These are phyloP conservation scores for Cetradonia linearis DNA, from an alignment of 495 filamentous ascomycete species.

Conservation along the genomic window DNA sequence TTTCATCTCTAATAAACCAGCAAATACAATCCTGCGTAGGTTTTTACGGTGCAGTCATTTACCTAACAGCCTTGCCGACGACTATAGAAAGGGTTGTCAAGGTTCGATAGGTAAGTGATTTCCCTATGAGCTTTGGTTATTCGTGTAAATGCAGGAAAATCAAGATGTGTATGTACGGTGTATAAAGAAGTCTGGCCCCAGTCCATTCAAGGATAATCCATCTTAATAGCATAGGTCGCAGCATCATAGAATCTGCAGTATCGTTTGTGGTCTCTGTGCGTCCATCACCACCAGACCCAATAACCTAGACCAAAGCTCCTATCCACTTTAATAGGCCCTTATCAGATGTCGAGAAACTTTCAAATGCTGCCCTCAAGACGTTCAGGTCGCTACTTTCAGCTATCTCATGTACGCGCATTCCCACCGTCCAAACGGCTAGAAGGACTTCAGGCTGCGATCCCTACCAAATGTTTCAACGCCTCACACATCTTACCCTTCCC, in stretches of 20 bases:
- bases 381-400: background rate
- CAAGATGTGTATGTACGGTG: too few species aligned
- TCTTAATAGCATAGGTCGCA: too few species aligned
- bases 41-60: too few species aligned
- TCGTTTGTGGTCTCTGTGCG: background rate
- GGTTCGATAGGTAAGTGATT: too few species aligned
- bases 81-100: too few species aligned
- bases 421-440: accelerated
- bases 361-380: background rate
- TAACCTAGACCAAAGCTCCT: background rate
- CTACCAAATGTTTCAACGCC: background rate
- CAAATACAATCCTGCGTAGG: background rate
- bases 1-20: background rate
- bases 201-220: too few species aligned
- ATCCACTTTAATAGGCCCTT: background rate
- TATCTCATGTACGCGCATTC: background rate
- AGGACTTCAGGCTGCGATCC: background rate
- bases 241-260: too few species aligned
- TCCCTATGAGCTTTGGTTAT: too few species aligned
- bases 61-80: too few species aligned
- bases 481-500: background rate
- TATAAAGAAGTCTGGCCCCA: too few species aligned
- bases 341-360: background rate
- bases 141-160: too few species aligned
- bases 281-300: background rate